Evolutionary conservation across 2,329 filamentous ascomycete genomes (phyloP), one percentile per base, ranked within the genome.

Genomic region (Grosmannia clavigera): DNA sequence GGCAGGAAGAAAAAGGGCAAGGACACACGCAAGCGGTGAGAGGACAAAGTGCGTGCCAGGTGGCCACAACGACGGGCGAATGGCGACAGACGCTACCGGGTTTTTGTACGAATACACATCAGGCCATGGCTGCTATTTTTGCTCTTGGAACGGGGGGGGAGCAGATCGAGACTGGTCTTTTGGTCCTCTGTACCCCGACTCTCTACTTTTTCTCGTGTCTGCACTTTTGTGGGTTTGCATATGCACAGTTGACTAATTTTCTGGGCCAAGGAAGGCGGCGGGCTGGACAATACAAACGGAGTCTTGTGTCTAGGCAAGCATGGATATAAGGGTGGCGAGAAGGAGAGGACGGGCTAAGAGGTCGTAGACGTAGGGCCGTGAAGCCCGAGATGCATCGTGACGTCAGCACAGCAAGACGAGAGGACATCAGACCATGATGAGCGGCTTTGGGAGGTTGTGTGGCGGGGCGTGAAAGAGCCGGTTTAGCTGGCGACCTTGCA

Each of bases 1-100:
- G 76, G 77, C 43, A 85, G 81, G 71, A 83, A 76, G 71, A 82
- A 76, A 70, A 78, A 75, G 67, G 81, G 81, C 58, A 82, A 80
- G 64, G 81, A 84, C 62, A 81, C 74, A 50, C 73, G 81, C 62
- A 82, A 82, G 68, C 71, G 76, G 50, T 78, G 55, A 54, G 12
- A 25, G 16, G 12, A 52, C 14, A 25, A 52, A 25, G 12, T 11
- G 14, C n/a, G 6, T 25, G 55, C 22, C 14, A 10, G 9, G n/a
- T 16, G 38, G 12, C 38, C 16, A 40, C 2, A 40, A 14, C 9
- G 3, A 10, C 9, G 10, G 9, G 12, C 9, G 12, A 14, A 38
- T 14, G 35, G 10, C 35, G 9, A 38, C 9, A 35, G 35, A 38
- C 35, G 35, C 35, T 14, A 38, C 9, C 10, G 9, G 7, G 9